Conservation (phyloP, 345 rosid species). For the Citrus medica region DNA sequence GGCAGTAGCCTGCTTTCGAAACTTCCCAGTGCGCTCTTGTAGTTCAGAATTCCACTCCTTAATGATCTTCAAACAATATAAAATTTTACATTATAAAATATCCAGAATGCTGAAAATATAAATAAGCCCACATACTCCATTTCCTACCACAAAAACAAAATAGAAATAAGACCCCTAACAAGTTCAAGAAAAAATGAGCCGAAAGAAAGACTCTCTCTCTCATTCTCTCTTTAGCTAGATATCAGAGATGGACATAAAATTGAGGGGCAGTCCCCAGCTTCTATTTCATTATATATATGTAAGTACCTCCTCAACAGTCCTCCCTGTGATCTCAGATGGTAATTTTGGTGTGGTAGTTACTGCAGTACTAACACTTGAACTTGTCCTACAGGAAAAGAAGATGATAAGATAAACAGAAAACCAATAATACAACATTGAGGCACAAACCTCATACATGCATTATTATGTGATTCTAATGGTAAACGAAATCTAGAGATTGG, state of each 20-base stretch:
- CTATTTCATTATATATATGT: neutral
- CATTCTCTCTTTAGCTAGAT: neutral
- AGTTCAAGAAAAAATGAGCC: neutral
- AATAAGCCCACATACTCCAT: neutral
- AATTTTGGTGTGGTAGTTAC: constrained; percentile 57
- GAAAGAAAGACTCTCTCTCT: neutral
- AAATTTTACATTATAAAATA: neutral
- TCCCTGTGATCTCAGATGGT: constrained; percentile 90
- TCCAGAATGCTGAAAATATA: neutral
- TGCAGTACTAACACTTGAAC: constrained; percentile 45
- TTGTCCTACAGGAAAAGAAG: constrained; percentile 40
- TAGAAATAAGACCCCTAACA: neutral
- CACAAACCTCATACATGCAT: neutral
- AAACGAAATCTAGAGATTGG: neutral
- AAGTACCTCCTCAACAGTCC: constrained; percentile 93
- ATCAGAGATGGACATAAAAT: neutral
- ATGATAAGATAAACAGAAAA: neutral
- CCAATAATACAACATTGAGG: neutral
- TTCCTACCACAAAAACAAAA: neutral
- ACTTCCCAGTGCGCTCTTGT: constrained; percentile 89
- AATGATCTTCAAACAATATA: constrained; percentile 60
- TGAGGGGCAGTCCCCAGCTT: neutral
- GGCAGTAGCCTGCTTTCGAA: constrained; percentile 87
- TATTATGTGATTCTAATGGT: neutral
- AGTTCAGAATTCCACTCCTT: constrained; percentile 96